These are phyloP conservation scores for Anisodus tanguticus DNA, from an alignment of 257 asterid species.

Conservation along the genomic window DNA sequence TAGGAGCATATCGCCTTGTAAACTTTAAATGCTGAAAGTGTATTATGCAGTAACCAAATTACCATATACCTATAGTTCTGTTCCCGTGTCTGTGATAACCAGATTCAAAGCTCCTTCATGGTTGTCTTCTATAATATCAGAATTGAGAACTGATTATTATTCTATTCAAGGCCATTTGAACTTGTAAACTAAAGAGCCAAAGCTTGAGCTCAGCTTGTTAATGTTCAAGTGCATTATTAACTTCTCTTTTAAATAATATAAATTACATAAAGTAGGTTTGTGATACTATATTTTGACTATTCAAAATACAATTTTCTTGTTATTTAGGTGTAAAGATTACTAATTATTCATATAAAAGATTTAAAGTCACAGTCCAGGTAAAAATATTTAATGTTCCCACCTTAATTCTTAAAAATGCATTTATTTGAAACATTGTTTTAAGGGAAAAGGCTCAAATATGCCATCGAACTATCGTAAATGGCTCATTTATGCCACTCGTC, in stretches of 20 bases:
- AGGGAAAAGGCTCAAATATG: no score
- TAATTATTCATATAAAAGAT: background rate
- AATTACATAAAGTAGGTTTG: background rate
- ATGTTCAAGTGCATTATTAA: conserved; percentile 6
- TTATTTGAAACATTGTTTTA: background rate
- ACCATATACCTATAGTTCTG: background rate
- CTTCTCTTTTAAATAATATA: background rate
- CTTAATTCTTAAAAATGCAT: background rate
- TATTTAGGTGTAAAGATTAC: background rate
- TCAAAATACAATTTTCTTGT: conserved; percentile 9
- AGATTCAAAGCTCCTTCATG: background rate
- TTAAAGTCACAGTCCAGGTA: background rate
- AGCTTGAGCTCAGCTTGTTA: conserved; percentile 10
- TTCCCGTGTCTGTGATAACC: background rate
- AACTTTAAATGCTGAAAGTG: background rate
- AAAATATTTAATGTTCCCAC: background rate
- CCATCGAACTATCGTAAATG: no score
- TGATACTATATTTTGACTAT: background rate
- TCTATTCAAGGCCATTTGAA: background rate
- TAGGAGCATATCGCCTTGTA: background rate
- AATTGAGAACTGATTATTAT: conserved; percentile 2
- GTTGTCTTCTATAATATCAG: conserved; percentile 9
- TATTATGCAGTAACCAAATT: background rate
- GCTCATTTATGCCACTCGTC: no score
- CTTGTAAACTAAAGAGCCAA: background rate